Evolutionary conservation across 2,329 filamentous ascomycete genomes (phyloP), one percentile per base, ranked within the genome.

Genomic region (Trichoderma oligosporum): DNA sequence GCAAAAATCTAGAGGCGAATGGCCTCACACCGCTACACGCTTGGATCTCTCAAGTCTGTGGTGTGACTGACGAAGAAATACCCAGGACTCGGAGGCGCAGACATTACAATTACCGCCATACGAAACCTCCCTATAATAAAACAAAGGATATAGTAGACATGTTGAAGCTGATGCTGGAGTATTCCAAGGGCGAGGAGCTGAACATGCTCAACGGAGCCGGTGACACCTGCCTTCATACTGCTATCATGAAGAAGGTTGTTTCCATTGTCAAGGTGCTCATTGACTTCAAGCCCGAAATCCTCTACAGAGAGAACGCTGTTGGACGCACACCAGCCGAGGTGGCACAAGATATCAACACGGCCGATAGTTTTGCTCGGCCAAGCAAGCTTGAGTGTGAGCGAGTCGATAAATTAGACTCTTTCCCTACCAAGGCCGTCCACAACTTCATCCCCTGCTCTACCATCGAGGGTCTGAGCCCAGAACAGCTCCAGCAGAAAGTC

Each of bases 261-360:
- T 66, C 65, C 33, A 62, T 79, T 1, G 64, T 74, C 36, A 70
- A 74, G 12, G 65, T 74, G 2, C 64, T 88, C 3, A 71, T 91
- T 9, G 73, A 80, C 8, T 74, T 74, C 62, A 76, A 81, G 16
- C 82, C 86, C 0, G 75, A 77, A 24, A 75, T 91, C 1, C 73
- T 91, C 0, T 79, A 82, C 63, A 81, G 85, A 20, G 90, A 94
- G 68, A 92, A 92, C 63, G 83, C 88, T 0, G 88, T 88, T 0
- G 90, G 90, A 1, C 79, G 82, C 14, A 94, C 89, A 0, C 86
- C 89, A 0, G 77, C 80, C 25, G 89, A 94, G 64, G 72, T 89
- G 47, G 83, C 85, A 0, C 74, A 82, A 49, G 84, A 88, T 52
- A 69, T 71, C 1, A 78, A 79, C 59, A 72, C 81, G 2, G 70